phyloP scores from a whole-genome alignment of 495 filamentous ascomycete genomes.

The Beverwykella pulmonaria region DNA sequence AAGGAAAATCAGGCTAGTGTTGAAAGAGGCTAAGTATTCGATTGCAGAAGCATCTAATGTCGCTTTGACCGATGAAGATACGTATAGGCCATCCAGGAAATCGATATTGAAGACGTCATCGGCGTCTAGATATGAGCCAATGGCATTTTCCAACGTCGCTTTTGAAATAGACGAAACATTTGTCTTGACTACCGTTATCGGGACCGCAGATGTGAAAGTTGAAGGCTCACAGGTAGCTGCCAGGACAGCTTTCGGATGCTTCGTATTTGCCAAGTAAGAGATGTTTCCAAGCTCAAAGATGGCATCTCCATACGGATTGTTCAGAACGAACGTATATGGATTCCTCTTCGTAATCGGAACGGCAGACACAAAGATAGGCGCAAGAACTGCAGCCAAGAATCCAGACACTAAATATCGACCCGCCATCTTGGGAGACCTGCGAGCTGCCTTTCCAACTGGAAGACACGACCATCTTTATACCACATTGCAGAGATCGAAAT shows the following conservation, averaged over 20 bases:
- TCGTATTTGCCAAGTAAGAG: constrained; percentile 38
- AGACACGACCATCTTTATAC: background rate
- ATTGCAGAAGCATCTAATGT: constrained; percentile 32
- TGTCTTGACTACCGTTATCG: constrained; percentile 35
- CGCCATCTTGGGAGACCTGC: constrained; percentile 5
- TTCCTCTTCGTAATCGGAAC: constrained; percentile 23
- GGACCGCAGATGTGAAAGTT: constrained; percentile 4
- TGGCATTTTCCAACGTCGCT: constrained; percentile 7
- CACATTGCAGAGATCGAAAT: background rate
- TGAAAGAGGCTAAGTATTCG: constrained; percentile 23
- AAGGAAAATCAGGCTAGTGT: constrained; percentile 10
- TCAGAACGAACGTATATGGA: constrained; percentile 26
- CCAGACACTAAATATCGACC: background rate
- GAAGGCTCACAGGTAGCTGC: background rate
- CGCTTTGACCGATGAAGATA: constrained; percentile 33
- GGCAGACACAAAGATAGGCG: constrained; percentile 8
- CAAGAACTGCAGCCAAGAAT: constrained; percentile 1
- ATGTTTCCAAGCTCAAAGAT: constrained; percentile 39
- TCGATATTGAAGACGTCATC: constrained; percentile 38
- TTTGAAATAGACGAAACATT: constrained; percentile 22
- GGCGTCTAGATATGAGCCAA: constrained; percentile 17
- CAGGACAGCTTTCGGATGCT: constrained; percentile 34
- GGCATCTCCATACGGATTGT: constrained; percentile 25
- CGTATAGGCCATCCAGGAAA: constrained; percentile 44
- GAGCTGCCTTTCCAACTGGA: background rate